These are phyloP conservation scores for Wilhelminamyces savonicus DNA, from an alignment of 805 yeast species.

Conservation along the genomic window DNA sequence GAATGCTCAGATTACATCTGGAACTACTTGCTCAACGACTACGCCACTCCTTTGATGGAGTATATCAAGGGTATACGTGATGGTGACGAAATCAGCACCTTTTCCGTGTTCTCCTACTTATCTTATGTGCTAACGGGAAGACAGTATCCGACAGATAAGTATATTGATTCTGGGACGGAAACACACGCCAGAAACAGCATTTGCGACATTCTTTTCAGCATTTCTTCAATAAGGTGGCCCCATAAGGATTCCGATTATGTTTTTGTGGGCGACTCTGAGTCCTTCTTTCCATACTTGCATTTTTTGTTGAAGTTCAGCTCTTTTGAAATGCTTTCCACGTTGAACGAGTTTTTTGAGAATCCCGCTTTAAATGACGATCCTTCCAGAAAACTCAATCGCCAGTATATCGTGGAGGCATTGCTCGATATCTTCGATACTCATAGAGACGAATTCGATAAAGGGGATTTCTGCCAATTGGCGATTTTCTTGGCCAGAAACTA, in stretches of 20 bases:
- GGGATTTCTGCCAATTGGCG: conserved; percentile 36
- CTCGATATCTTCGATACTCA: conserved; percentile 48
- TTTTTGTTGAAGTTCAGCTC: conserved; percentile 51
- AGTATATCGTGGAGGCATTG: conserved; percentile 69
- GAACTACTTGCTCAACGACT: conserved; percentile 66
- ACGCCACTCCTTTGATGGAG: conserved; percentile 61
- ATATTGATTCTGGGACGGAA: conserved; percentile 25
- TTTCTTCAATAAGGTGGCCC: conserved; percentile 36
- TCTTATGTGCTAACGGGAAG: conserved; percentile 70
- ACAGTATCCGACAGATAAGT: conserved; percentile 67
- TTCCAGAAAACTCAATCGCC: conserved; percentile 49
- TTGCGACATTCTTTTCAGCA: conserved; percentile 18
- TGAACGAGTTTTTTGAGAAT: conserved; percentile 85
- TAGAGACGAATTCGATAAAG: conserved; percentile 11
- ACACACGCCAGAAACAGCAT: conserved; percentile 4
- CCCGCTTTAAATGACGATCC: conserved; percentile 56
- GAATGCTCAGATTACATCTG: conserved; percentile 69
- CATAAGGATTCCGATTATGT: conserved; percentile 16
- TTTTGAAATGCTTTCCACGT: conserved; percentile 53
- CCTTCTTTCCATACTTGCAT: conserved; percentile 60
- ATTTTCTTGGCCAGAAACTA: conserved; percentile 75
- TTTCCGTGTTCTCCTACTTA: conserved; percentile 47
- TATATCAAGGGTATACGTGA: conserved; percentile 35
- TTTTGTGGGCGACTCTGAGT: neutral
- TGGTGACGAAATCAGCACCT: conserved; percentile 3